These are phyloP conservation scores for Pleurotus ostreatus DNA, from an alignment of 768 basidiomycete genomes.

Conservation along the genomic window DNA sequence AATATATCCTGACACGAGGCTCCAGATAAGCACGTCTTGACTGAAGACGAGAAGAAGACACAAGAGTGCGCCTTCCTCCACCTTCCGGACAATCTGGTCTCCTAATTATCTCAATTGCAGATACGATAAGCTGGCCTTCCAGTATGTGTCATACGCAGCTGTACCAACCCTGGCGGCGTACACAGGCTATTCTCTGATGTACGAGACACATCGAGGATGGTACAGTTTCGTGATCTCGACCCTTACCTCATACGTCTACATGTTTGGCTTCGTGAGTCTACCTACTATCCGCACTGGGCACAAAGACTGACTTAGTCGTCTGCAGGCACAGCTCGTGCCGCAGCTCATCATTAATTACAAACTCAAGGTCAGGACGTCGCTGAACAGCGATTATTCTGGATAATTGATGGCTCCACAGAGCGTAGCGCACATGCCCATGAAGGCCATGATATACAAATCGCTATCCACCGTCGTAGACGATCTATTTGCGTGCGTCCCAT, in stretches of 20 bases:
- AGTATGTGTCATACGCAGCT: conserved; percentile 87
- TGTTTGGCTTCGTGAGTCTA: conserved; percentile 93
- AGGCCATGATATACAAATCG: conserved; percentile 95
- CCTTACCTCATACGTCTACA: conserved; percentile 88
- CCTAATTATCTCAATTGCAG: conserved; percentile 27
- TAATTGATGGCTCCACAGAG: conserved; percentile 43
- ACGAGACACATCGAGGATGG: conserved; percentile 89
- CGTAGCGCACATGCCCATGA: conserved; percentile 98
- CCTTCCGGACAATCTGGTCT: conserved; percentile 8
- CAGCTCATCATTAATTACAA: conserved; percentile 97
- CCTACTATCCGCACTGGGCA: conserved; percentile 8
- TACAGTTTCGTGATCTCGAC: conserved; percentile 95
- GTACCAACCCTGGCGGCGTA: conserved; percentile 78
- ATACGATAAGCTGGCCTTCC: conserved; percentile 91
- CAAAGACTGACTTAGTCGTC: conserved; percentile 13
- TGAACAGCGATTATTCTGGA: conserved; percentile 7
- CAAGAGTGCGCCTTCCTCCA: conserved; percentile 65
- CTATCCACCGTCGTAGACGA: conserved; percentile 90
- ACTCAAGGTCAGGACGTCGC: conserved; percentile 64
- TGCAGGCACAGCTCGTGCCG: conserved; percentile 78
- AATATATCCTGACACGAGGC: conserved; percentile 6
- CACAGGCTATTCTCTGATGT: conserved; percentile 75
- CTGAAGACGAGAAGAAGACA: conserved; percentile 95
- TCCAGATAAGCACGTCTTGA: conserved; percentile 92
- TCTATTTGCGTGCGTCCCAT: conserved; percentile 66